phyloP scores from a whole-genome alignment of 352 stramenopile genomes.

The Phytopythium aichiense region DNA sequence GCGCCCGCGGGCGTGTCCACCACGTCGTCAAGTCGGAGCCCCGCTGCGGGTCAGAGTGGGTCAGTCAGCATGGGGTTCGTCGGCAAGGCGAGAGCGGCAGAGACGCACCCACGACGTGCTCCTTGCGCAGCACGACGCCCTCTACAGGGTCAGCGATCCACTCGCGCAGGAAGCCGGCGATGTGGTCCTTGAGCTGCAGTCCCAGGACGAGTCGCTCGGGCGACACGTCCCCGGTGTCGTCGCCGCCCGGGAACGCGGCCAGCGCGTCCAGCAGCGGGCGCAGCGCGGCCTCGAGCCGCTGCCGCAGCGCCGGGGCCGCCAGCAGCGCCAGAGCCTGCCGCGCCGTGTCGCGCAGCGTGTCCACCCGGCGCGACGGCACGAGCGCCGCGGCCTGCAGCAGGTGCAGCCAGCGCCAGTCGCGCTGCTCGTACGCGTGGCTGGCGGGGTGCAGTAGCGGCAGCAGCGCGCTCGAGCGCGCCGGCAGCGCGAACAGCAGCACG shows the following conservation, averaged over 20 bases:
- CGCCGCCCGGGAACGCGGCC: constrained; percentile 9
- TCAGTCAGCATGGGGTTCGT: background rate
- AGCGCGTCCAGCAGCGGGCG: constrained; percentile 20
- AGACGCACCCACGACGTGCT: constrained; percentile 59
- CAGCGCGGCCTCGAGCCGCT: constrained; percentile 21
- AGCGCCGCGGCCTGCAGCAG: constrained; percentile 55
- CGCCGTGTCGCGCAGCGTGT: constrained; percentile 44
- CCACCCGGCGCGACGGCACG: constrained; percentile 55
- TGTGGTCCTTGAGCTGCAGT: constrained; percentile 63
- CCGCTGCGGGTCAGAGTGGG: constrained; percentile 8
- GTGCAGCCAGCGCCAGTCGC: constrained; percentile 65
- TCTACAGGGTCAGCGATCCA: constrained; percentile 73
- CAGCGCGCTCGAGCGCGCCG: constrained; percentile 47
- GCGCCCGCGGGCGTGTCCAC: constrained; percentile 55
- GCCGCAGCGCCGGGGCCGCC: constrained; percentile 23
- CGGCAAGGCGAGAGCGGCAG: background rate
- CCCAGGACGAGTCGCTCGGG: constrained; percentile 30
- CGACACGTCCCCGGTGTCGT: constrained; percentile 5
- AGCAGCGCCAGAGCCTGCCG: constrained; percentile 49
- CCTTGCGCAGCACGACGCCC: constrained; percentile 60
- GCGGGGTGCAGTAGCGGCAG: constrained; percentile 42
- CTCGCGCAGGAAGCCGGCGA: constrained; percentile 58
- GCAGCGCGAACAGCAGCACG: constrained; percentile 44
- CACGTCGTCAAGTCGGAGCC: constrained; percentile 55
- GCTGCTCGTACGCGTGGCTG: constrained; percentile 52